phyloP scores from a whole-genome alignment of 768 basidiomycete genomes.

The Boletus vinaceobasis region DNA sequence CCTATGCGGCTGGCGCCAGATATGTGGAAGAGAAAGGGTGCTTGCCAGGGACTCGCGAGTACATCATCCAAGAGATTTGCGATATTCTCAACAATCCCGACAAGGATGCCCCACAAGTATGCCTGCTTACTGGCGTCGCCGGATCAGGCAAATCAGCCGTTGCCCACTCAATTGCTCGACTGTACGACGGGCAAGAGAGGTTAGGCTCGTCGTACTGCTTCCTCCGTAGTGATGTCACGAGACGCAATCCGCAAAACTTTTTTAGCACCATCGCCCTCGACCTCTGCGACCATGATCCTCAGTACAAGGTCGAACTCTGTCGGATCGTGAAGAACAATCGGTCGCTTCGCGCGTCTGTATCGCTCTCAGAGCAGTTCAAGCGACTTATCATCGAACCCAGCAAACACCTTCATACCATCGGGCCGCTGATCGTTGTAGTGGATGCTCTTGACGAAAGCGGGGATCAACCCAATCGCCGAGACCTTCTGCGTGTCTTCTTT shows the following conservation, averaged over 20 bases:
- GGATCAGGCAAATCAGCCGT: constrained; percentile 33
- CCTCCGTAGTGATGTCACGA: constrained; percentile 10
- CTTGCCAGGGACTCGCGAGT: constrained; percentile 19
- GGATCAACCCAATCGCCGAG: constrained; percentile 10
- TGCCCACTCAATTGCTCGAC: constrained; percentile 28
- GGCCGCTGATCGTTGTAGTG: constrained; percentile 34
- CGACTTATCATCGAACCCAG: constrained; percentile 28
- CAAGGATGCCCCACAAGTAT: constrained; percentile 19
- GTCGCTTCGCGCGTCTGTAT: constrained; percentile 18
- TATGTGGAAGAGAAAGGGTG: constrained; percentile 21
- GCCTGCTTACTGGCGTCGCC: constrained; percentile 25
- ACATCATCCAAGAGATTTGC: constrained; percentile 17
- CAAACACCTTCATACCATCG: constrained; percentile 19
- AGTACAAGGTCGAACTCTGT: constrained; percentile 20
- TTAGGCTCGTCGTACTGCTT: constrained; percentile 35
- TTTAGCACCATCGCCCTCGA: constrained; percentile 35
- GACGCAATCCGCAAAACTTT: constrained; percentile 23
- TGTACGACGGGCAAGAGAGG: constrained; percentile 24
- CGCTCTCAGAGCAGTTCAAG: constrained; percentile 25
- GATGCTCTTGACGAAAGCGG: constrained; percentile 35
- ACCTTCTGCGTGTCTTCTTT: constrained; percentile 21
- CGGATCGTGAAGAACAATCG: constrained; percentile 18
- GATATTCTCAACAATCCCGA: constrained; percentile 11
- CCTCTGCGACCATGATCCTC: constrained; percentile 31
- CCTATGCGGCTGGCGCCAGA: constrained; percentile 22